Evolutionary conservation across 176 grass and related monocot species (phyloP), one percentile per base, ranked within the genome.

Genomic region (Aechmea fasciata): DNA sequence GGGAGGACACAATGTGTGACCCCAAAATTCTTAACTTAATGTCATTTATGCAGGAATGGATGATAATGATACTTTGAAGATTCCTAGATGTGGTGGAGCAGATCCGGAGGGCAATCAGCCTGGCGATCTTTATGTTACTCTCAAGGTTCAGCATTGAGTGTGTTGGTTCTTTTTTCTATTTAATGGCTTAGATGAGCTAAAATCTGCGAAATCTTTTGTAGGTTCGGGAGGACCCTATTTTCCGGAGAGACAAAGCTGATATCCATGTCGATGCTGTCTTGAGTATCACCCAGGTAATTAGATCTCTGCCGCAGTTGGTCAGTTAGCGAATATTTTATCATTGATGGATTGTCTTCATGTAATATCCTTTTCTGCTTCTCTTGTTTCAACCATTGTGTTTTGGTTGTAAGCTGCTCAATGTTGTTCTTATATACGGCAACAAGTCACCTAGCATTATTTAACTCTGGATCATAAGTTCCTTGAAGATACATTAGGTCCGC

Each of bases 111-210:
- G 89, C 69, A 66, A 79, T 65, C 82, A 80, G 49, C 69, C 82
- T 72, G 89, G 89, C 77, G 94, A 97, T 83, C 89, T 97, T 85
- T 90, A 83, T 90, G 87, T 97, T 51, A 87, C 84, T 49, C 13
- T 97, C 47, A 87, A 82, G 82, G 94, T 97, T 65, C 69, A 71
- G 52, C 8, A 64, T 67, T 24, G 79, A 41, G 55, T 61, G n/a
- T 22, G 10, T 61, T 61, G 4, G 5, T 41, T 7, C 33, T 41
- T 41, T 41, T 41, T 41, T 41, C 33, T 41, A 41, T 41, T 41
- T 41, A 41, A 41, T 19, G 20, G 55, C 28, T 53, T 52, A 69
- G 8, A 22, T 70, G 41, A 51, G 29, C 7, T 24, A 11, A 13
- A 62, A 13, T 68, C 13, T 47, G 6, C 54, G 4, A 28, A 75